A percentile compares a stretch with the other conserved stretches of the same genome.
Conservation (phyloP, 768 basidiomycete species). For the Amanita muscaria region DNA sequence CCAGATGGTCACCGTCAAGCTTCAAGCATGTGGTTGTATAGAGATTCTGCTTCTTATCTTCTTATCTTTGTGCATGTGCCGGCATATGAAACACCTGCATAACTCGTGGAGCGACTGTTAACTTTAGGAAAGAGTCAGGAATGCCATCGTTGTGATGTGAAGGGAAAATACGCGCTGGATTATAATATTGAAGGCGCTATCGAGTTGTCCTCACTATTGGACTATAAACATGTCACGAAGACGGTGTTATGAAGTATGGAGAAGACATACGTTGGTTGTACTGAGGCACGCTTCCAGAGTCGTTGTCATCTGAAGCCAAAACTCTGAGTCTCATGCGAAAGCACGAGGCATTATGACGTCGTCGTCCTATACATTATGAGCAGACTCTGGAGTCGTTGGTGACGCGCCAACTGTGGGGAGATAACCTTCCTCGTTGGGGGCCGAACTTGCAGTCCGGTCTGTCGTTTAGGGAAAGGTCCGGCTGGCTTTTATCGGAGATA, state of each 20-base stretch:
- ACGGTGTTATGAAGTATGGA: no score
- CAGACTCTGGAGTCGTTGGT: no score
- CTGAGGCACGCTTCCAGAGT: constrained; percentile 44
- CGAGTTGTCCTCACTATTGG: no score
- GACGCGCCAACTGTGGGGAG: no score
- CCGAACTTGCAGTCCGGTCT: no score
- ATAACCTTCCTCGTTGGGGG: no score
- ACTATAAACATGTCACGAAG: no score
- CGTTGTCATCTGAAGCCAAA: constrained; percentile 55
- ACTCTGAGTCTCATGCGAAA: constrained; percentile 40
- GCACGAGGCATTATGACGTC: no score
- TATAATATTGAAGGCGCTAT: no score
- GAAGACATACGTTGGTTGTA: constrained; percentile 19
- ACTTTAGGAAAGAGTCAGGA: constrained; percentile 18
- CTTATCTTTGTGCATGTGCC: constrained; percentile 30
- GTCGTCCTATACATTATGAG: no score
- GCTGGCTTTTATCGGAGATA: no score
- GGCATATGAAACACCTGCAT: constrained; percentile 42
- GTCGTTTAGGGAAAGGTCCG: no score
- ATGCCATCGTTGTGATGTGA: constrained; percentile 8
- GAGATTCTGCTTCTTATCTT: constrained; percentile 36
- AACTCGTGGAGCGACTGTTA: constrained; percentile 36
- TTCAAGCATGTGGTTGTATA: constrained; percentile 37
- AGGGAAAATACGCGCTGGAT: constrained; percentile 8
- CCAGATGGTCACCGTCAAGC: constrained; percentile 31